Conservation (phyloP, 2,329 filamentous ascomycete species). For the Ophiosphaerella narmari region DNA sequence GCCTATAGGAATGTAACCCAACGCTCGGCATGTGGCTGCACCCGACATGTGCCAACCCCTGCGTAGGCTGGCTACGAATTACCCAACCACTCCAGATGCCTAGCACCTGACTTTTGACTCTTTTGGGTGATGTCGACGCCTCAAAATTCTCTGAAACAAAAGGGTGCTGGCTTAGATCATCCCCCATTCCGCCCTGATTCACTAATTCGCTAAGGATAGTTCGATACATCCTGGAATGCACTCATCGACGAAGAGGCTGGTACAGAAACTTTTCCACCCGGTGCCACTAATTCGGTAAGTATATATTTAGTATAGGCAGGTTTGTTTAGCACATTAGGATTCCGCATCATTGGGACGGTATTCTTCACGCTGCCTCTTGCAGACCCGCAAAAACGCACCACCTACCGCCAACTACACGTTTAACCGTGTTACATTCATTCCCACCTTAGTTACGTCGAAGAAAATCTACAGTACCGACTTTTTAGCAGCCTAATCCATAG, state of each 20-base stretch:
- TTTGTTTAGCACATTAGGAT: conserved; percentile 42
- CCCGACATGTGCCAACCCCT: conserved; percentile 30
- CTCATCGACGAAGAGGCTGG: conserved; percentile 39
- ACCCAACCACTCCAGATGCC: conserved; percentile 28
- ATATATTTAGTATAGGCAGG: conserved; percentile 30
- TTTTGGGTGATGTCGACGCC: conserved; percentile 19
- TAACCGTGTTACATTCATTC: conserved; percentile 18
- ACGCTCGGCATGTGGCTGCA: conserved; percentile 25
- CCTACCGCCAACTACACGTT: conserved; percentile 31
- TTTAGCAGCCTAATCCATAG: conserved; percentile 25
- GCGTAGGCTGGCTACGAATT: conserved; percentile 23
- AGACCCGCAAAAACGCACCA: conserved; percentile 19
- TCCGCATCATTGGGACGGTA: conserved; percentile 35
- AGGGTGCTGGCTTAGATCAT: conserved; percentile 35
- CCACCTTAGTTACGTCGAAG: conserved; percentile 17
- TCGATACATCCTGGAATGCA: conserved; percentile 36
- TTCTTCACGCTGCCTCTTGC: conserved; percentile 26
- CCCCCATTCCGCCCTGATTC: conserved; percentile 39
- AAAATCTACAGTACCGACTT: conserved; percentile 7
- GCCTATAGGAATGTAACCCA: conserved; percentile 19
- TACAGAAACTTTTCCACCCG: conserved; percentile 26
- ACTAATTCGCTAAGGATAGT: conserved; percentile 45
- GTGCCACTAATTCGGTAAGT: conserved; percentile 18
- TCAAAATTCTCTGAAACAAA: conserved; percentile 30
- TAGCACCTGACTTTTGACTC: conserved; percentile 18